These are phyloP conservation scores for Phalaenopsis hybrid DNA, from an alignment of 116 monocot genomes.

Conservation along the genomic window DNA sequence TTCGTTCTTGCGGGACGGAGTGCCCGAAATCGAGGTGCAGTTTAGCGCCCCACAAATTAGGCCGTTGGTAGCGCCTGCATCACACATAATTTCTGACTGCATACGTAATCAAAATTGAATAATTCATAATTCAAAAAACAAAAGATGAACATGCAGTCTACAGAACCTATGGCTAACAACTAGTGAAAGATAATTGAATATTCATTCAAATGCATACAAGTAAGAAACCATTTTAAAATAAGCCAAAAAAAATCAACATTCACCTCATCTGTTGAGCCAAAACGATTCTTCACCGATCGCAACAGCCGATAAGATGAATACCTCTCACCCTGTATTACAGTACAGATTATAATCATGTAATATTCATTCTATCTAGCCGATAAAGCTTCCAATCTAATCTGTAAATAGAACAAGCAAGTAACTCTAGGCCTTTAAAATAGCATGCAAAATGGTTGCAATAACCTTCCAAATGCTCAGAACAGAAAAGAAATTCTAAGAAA, in stretches of 20 bases:
- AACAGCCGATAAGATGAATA: conserved; percentile 72
- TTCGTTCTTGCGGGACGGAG: too few relatives aligned
- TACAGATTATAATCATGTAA: not conserved
- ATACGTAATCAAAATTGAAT: too few relatives aligned
- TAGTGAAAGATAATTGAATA: not conserved
- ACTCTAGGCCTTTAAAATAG: not conserved
- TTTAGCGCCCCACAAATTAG: too few relatives aligned
- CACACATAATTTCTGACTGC: too few relatives aligned
- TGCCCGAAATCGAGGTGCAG: too few relatives aligned
- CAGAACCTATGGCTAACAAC: not conserved
- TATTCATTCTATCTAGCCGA: not conserved
- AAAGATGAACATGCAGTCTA: not conserved
- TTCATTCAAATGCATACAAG: not conserved
- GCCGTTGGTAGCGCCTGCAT: too few relatives aligned
- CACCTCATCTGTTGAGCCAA: conserved; percentile 98
- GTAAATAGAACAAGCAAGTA: not conserved
- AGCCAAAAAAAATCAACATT: not conserved
- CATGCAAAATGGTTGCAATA: not conserved
- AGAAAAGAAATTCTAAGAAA: not conserved
- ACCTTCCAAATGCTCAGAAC: conserved; percentile 1
- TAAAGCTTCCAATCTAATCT: not conserved
- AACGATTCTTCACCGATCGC: conserved; percentile 91
- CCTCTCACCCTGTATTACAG: conserved; percentile 66
- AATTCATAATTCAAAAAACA: not conserved
- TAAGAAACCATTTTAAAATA: not conserved